Evolutionary conservation across 768 basidiomycete genomes (phyloP).

Genomic region (Russula abietina): DNA sequence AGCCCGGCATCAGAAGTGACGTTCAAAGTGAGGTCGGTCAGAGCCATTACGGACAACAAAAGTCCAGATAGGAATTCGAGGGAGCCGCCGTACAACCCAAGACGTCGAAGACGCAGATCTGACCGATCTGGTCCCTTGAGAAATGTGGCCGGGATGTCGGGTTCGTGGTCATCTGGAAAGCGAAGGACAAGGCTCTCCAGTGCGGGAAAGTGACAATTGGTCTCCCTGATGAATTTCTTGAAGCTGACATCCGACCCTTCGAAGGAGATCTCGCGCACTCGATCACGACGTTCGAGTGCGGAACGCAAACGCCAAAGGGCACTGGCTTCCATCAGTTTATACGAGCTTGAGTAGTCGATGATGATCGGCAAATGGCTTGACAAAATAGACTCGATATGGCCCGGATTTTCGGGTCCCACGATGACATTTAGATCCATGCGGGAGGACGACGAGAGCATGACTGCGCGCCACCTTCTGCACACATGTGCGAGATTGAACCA

Average conservation of each 20-base stretch:
- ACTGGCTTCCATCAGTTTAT: too few species aligned
- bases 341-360: background rate
- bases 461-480: conserved; percentile 1
- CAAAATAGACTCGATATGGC: background rate
- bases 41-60: background rate
- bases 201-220: background rate
- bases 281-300: background rate
- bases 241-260: accelerated
- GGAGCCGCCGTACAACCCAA: background rate
- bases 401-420: background rate
- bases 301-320: background rate
- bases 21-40: background rate
- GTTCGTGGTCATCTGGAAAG: accelerated
- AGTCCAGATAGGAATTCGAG: background rate
- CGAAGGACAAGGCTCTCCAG: background rate
- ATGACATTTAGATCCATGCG: background rate
- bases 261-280: background rate
- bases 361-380: background rate
- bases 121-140: background rate
- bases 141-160: background rate
- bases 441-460: background rate
- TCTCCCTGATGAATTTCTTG: background rate
- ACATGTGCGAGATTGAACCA: conserved; percentile 11
- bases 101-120: background rate
- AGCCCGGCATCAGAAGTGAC: background rate